These are phyloP conservation scores for Metschnikowia kofuensis DNA, from an alignment of 805 yeast species.

Conservation along the genomic window DNA sequence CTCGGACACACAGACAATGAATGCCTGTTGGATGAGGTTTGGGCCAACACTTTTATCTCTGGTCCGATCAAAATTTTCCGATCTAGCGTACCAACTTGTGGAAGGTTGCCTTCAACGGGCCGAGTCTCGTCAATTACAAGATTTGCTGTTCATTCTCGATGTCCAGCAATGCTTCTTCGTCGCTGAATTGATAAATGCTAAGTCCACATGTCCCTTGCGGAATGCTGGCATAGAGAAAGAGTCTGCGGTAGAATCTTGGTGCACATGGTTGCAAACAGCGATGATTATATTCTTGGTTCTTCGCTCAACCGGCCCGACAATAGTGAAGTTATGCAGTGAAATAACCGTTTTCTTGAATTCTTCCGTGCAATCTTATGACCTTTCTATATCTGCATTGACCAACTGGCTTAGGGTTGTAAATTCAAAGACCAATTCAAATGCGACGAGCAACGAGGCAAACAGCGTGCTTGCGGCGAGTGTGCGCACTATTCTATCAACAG, in stretches of 20 bases:
- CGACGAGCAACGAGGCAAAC: not conserved
- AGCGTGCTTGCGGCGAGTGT: not conserved
- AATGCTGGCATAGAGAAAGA: not conserved
- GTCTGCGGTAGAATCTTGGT: not conserved
- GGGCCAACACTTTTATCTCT: conserved; percentile 3
- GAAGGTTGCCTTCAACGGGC: conserved; percentile 8
- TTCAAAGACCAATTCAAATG: not conserved
- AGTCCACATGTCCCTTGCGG: not conserved
- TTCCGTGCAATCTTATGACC: not conserved
- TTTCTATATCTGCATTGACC: not conserved
- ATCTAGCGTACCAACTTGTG: conserved; percentile 5
- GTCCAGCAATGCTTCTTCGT: conserved; percentile 13
- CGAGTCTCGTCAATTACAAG: conserved; percentile 3
- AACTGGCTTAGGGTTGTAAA: not conserved
- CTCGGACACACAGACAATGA: conserved; percentile 8
- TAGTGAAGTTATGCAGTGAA: not conserved
- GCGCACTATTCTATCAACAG: not conserved
- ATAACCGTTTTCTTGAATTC: too few species aligned
- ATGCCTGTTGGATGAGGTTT: conserved; percentile 4
- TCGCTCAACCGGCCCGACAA: not conserved
- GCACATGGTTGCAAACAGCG: not conserved
- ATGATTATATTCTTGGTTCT: conserved; percentile 4
- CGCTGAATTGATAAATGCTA: conserved; percentile 5
- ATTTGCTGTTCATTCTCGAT: conserved; percentile 7
- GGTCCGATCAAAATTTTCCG: conserved; percentile 4